Evolutionary conservation across 257 asterid species (phyloP), one percentile per base, ranked within the genome.

Genomic region (Salvia miltiorrhiza): DNA sequence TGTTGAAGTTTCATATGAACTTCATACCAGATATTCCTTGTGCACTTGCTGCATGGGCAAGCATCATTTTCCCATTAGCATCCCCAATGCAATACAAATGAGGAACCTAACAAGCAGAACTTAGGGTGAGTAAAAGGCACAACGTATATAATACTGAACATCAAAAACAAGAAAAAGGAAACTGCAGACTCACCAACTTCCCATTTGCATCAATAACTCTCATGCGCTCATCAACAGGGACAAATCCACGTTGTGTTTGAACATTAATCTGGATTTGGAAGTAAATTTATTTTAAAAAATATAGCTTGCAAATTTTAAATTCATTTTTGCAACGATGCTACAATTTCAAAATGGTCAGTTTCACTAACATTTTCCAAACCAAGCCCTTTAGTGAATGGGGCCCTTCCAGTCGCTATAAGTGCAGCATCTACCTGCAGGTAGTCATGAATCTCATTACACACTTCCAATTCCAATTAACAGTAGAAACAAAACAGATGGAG

Each of bases 1-100:
- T 69, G 58, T 59, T 61, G 37, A 61, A 37, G 58, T 63, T 49
- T 47, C 67, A 50, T 63, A 59, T 23, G 64, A 53, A 59, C 62
- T 74, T 59, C 21, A 71, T 80, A 85, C 95, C 93, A 54, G 86
- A 84, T 58, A 86, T 94, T 83, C 99, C 97, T 83, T 94, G 99
- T 28, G 99, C 99, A 76, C 97, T 94, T 81, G 99, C 97, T 50
- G 97, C 99, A 76, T 94, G 99, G 67, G 99, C 99, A 75, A 91
- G 96, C 99, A 94, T 94, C 99, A 94, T 70, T 82, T 85, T 94
- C 43, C 99, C 99, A 84, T 91, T 91, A 76, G 99, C 99, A 86
- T 94, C 99, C 76, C 97, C 97, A 67, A 94, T 91, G 85, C 99
- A 94, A 78, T 87, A 94, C 79, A 94, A 79, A 74, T 91, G 92